Conservation (phyloP, 345 rosid species). For the Hirschfeldia incana region DNA sequence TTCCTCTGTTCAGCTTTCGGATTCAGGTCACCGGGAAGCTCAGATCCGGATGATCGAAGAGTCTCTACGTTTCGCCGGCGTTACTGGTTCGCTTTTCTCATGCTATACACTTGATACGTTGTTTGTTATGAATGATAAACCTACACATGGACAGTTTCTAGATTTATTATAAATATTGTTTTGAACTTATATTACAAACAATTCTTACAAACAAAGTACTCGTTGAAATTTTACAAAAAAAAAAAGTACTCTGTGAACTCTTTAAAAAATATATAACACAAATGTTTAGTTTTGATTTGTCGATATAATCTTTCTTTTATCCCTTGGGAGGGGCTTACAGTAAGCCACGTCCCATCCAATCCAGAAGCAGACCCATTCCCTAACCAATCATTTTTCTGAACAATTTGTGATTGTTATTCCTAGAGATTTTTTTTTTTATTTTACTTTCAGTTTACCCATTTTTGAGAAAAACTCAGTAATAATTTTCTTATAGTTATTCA, state of each 20-base stretch:
- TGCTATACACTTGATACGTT: background rate
- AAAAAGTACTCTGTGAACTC: background rate
- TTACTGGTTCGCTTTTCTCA: slow-evolving; percentile 44
- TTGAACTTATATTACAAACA: background rate
- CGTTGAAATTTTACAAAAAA: too few species aligned
- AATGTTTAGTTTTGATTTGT: background rate
- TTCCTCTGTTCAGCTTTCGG: slow-evolving; percentile 40
- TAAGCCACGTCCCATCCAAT: background rate
- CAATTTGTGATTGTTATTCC: background rate
- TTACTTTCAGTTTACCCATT: background rate
- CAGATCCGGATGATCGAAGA: slow-evolving; percentile 93
- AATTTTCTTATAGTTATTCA: background rate
- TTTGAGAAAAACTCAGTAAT: background rate
- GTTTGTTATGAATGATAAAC: background rate
- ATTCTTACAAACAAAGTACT: background rate
- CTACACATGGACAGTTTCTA: background rate
- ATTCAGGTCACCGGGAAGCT: slow-evolving; percentile 62
- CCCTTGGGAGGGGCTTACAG: slow-evolving; percentile 1
- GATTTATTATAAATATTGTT: background rate
- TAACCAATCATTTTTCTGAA: background rate
- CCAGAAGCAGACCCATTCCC: background rate
- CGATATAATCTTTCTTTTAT: background rate
- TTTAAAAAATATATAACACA: background rate
- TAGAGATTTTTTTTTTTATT: background rate
- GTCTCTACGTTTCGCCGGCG: slow-evolving; percentile 69